Evolutionary conservation across 2,329 filamentous ascomycete species (phyloP).

Genomic region (Cladosporium sp.): DNA sequence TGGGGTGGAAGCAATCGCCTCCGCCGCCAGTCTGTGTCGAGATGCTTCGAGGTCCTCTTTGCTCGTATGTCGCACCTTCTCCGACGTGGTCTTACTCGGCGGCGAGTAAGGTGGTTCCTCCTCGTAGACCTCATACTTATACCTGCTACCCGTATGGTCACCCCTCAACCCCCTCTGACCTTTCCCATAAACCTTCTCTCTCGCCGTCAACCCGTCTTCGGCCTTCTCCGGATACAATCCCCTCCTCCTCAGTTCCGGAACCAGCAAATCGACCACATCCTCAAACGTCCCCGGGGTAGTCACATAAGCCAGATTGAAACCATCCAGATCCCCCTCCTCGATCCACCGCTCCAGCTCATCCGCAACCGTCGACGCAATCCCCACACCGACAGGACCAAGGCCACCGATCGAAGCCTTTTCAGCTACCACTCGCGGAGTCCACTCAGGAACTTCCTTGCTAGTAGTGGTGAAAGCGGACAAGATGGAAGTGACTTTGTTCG

Average conservation of each 20-base stretch:
- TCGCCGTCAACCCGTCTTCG: constrained; percentile 24
- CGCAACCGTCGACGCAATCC: constrained; percentile 43
- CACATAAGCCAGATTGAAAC: constrained; percentile 44
- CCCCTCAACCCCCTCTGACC: constrained; percentile 54
- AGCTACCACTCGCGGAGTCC: constrained; percentile 44
- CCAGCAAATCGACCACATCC: constrained; percentile 47
- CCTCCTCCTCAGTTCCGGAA: constrained; percentile 44
- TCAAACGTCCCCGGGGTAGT: constrained; percentile 51
- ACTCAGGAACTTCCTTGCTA: constrained; percentile 44
- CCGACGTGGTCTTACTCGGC: background rate
- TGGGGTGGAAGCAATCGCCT: constrained; percentile 1
- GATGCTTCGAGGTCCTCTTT: background rate
- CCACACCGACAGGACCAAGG: constrained; percentile 46
- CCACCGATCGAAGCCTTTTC: constrained; percentile 48
- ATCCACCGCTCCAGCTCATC: constrained; percentile 48
- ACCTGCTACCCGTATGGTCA: constrained; percentile 57
- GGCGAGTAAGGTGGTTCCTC: constrained; percentile 44
- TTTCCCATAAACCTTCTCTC: constrained; percentile 58
- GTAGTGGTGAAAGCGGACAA: constrained; percentile 35
- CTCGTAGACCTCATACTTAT: constrained; percentile 60
- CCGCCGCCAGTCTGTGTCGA: background rate
- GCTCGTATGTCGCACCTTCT: background rate
- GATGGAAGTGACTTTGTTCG: constrained; percentile 35
- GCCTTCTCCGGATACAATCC: constrained; percentile 24
- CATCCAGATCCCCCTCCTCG: constrained; percentile 39